Evolutionary conservation across 306 rosid genomes (phyloP).

Genomic region (Pterocarpus macrocarpus): DNA sequence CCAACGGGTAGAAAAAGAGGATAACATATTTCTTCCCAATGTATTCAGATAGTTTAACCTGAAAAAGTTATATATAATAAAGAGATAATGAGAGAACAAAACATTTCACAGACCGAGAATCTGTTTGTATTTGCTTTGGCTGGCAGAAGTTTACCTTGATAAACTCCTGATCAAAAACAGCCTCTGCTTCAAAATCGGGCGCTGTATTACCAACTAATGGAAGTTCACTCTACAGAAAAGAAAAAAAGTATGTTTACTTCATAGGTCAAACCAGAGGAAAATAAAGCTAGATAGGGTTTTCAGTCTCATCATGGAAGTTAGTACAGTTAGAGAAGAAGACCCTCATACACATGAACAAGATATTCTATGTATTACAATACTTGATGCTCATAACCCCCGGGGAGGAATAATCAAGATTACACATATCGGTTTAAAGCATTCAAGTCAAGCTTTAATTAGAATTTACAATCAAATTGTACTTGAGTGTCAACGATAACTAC

Average conservation of each 20-base stretch:
- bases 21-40: slow-evolving; percentile 97
- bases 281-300: background rate
- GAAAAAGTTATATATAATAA: slow-evolving; percentile 40
- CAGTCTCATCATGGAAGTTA: background rate
- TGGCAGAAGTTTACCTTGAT: slow-evolving; percentile 61
- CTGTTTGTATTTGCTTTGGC: background rate
- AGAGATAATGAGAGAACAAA: background rate
- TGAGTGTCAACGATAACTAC: background rate
- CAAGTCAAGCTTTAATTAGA: background rate
- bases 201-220: slow-evolving; percentile 92
- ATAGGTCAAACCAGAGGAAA: slow-evolving; percentile 17
- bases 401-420: slow-evolving; percentile 1
- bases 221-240: slow-evolving; percentile 55
- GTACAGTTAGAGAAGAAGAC: background rate
- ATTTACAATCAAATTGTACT: background rate
- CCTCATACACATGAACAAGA: background rate
- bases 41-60: slow-evolving; percentile 95
- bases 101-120: slow-evolving; percentile 7
- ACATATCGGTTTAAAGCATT: background rate
- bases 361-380: slow-evolving; percentile 2
- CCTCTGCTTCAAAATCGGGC: slow-evolving; percentile 98
- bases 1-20: slow-evolving; percentile 97
- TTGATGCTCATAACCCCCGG: background rate
- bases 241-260: background rate
- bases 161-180: slow-evolving; percentile 97